Conservation (phyloP, 2,329 filamentous ascomycete genomes). For the Fusarium avenaceum region DNA sequence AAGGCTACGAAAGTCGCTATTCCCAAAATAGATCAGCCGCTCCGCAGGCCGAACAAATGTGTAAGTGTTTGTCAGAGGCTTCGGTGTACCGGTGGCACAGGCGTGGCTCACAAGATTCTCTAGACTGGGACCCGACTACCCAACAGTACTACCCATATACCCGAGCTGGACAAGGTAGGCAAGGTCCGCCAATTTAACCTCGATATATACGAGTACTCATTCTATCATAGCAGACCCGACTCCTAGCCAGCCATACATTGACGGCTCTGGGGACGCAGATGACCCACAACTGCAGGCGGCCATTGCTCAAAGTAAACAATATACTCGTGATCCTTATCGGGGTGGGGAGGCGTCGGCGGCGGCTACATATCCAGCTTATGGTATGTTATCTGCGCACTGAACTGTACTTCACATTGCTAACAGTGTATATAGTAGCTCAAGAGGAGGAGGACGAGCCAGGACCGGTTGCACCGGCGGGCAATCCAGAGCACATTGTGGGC, state of each 20-base stretch:
- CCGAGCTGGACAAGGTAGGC: constrained; percentile 26
- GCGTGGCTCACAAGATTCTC: background rate
- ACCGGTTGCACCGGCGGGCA: constrained; percentile 35
- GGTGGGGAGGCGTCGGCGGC: constrained; percentile 31
- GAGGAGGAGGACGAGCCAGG: constrained; percentile 49
- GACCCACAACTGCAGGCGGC: constrained; percentile 28
- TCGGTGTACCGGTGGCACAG: background rate
- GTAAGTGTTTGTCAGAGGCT: constrained; percentile 7
- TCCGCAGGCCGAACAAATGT: background rate
- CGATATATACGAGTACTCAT: background rate
- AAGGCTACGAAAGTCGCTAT: constrained; percentile 6
- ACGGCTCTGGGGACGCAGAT: constrained; percentile 17
- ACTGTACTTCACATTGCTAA: constrained; percentile 1
- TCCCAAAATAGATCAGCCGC: constrained; percentile 1
- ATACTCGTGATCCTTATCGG: constrained; percentile 24
- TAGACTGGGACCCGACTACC: constrained; percentile 31
- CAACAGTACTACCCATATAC: constrained; percentile 16
- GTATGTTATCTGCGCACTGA: constrained; percentile 4
- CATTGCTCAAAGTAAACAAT: constrained; percentile 26
- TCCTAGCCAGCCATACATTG: constrained; percentile 11
- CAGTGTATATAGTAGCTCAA: background rate
- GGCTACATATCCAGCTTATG: constrained; percentile 21
- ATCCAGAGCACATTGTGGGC: constrained; percentile 34
- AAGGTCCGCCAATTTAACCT: background rate
- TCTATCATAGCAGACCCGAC: constrained; percentile 12